Evolutionary conservation across 768 basidiomycete genomes (phyloP), one percentile per base, ranked within the genome.

Genomic region (Boletellus sp.): DNA sequence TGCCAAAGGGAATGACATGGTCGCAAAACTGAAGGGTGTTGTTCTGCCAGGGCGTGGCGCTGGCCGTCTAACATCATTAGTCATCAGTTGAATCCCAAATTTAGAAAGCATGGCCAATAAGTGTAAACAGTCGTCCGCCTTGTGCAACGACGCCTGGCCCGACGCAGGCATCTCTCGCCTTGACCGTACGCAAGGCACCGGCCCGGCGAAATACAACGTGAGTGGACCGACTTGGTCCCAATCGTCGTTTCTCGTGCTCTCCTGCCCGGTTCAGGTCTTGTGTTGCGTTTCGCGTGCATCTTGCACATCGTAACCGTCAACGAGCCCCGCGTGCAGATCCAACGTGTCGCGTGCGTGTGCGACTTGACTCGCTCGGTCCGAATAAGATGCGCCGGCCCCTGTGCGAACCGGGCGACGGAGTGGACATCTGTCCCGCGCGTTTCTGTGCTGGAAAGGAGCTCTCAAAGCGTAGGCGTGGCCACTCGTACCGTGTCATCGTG

Each of bases 361-460:
- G 93, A 98, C 71, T 78, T 98, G 57, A 97, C 96, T 3, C 93
- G 97, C 65, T 90, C 90, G n/a, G 83, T 96, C 54, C 87, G 94
- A 54, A 92, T 99, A 65, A 94, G 94, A 70, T 99, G 95, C 65
- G 94, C 95, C 28, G 88, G 90, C 68, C 78, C 81, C 6, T 71
- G 35, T 93, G 89, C 47, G 85, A 82, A 45, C 78, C 80, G 3
- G 78, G 81, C 22, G 81, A 85, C 38, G 94, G 94, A 16, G 85
- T 96, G 48, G 95, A 99, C 67, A 78, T 99, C 5, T 99, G 96
- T 63, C 93, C 94, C 7, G 64, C 77, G 24, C 98, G 96, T 70
- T 97, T 97, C 71, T 91, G 90, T 65, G 78, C 83, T 44, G 95
- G 96, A 16, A 92, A 87, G 70, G 91, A 96, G 64, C 89, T 94